Conservation (phyloP, 2,329 filamentous ascomycete species). For the Colletotrichum abscissum region DNA sequence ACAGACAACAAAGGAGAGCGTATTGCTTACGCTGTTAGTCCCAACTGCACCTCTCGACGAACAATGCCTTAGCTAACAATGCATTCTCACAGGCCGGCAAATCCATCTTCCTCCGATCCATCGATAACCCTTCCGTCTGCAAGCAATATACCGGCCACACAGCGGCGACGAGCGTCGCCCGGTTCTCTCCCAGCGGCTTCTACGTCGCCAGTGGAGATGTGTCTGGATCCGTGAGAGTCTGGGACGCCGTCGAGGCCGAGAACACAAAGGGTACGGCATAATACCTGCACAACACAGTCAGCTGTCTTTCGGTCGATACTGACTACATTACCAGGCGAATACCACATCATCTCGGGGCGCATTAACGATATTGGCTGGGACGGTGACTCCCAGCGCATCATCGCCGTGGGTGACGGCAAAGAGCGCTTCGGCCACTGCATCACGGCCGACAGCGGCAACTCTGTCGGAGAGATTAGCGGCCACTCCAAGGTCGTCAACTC, state of each 20-base stretch:
- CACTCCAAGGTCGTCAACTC: constrained; percentile 93
- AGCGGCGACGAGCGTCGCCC: constrained; percentile 87
- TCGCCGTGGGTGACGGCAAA: constrained; percentile 94
- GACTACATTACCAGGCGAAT: constrained; percentile 70
- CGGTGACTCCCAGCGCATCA: constrained; percentile 94
- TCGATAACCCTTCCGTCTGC: constrained; percentile 86
- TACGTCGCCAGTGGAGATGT: constrained; percentile 94
- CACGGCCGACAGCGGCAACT: constrained; percentile 95
- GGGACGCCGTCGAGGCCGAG: constrained; percentile 87
- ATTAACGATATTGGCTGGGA: constrained; percentile 99
- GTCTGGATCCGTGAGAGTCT: constrained; percentile 86
- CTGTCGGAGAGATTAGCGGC: constrained; percentile 91
- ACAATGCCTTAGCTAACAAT: constrained; percentile 1
- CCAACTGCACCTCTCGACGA: neutral
- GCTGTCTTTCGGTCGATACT: neutral
- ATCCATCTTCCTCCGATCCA: constrained; percentile 94
- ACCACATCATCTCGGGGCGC: constrained; percentile 91
- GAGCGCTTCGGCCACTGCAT: constrained; percentile 95
- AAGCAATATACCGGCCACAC: constrained; percentile 96
- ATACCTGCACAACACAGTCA: neutral
- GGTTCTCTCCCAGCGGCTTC: constrained; percentile 93
- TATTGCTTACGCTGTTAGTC: constrained; percentile 88
- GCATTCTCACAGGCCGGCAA: constrained; percentile 78
- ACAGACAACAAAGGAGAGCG: constrained; percentile 89
- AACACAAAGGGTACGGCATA: constrained; percentile 76